A percentile compares a stretch with the other conserved stretches of the same genome.
Conservation (phyloP, 2,329 filamentous ascomycete species). For the Leptosphaerulina australis region DNA sequence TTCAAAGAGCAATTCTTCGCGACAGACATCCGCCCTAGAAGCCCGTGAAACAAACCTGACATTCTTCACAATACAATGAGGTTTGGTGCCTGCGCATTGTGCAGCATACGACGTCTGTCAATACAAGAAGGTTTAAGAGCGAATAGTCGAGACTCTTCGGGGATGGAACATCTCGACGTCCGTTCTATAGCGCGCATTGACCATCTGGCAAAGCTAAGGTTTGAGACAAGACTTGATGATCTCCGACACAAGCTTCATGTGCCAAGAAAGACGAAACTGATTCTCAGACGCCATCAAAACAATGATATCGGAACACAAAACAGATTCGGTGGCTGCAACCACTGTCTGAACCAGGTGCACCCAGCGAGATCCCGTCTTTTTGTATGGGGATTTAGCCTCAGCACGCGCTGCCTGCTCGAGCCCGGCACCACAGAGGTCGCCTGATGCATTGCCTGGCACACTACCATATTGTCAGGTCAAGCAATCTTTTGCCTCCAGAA, state of each 20-base stretch:
- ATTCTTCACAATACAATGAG: not conserved
- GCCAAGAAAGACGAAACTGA: conserved; percentile 43
- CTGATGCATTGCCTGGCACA: conserved; percentile 25
- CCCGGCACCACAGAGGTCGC: conserved; percentile 9
- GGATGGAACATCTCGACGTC: not conserved
- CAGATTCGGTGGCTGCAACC: conserved; percentile 16
- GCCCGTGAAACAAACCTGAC: not conserved
- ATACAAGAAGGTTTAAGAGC: not conserved
- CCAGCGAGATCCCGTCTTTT: conserved; percentile 16
- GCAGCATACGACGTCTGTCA: not conserved
- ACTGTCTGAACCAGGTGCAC: conserved; percentile 8
- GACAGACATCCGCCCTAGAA: not conserved
- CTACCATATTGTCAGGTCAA: conserved; percentile 23
- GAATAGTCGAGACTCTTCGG: not conserved
- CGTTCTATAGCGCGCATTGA: conserved; percentile 5
- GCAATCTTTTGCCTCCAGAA: conserved; percentile 22
- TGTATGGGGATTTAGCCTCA: conserved; percentile 19
- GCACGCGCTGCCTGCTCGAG: conserved; percentile 7
- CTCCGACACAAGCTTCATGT: conserved; percentile 31
- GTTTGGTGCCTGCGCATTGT: conserved; percentile 3
- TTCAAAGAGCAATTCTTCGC: not conserved
- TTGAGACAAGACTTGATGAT: conserved; percentile 30
- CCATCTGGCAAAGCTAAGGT: conserved; percentile 16
- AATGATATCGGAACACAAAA: conserved; percentile 35
- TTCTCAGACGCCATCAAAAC: conserved; percentile 44